Evolutionary conservation across 768 basidiomycete species (phyloP).

Genomic region (Suillus fuscotomentosus): DNA sequence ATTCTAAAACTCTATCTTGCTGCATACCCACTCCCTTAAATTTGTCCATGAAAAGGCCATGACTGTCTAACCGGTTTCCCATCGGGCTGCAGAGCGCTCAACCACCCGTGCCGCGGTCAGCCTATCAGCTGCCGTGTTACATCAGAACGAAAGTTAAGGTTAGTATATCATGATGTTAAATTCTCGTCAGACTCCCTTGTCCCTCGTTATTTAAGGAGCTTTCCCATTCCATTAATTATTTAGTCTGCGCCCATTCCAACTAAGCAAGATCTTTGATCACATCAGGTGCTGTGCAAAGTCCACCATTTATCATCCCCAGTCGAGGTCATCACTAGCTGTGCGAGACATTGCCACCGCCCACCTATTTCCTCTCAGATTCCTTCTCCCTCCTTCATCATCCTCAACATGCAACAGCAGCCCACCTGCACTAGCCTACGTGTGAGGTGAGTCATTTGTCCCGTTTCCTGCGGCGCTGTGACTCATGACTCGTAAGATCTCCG

Average conservation of each 20-base stretch:
- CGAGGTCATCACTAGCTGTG: background rate
- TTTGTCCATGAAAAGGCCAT: constrained; percentile 24
- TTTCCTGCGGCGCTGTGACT: background rate
- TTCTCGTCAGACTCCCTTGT: constrained; percentile 16
- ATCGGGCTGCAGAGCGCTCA: constrained; percentile 21
- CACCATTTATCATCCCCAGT: constrained; percentile 5
- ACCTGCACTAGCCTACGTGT: constrained; percentile 67
- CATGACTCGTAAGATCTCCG: constrained; percentile 39
- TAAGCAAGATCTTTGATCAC: background rate
- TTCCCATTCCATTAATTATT: constrained; percentile 2
- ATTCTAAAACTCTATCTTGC: constrained; percentile 32
- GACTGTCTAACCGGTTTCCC: constrained; percentile 22
- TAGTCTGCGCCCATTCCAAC: constrained; percentile 3
- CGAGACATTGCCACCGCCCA: background rate
- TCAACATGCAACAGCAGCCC: constrained; percentile 58
- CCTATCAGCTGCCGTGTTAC: constrained; percentile 29
- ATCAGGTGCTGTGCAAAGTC: background rate
- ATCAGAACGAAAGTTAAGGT: constrained; percentile 32
- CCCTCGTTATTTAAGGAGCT: constrained; percentile 30
- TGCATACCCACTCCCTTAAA: constrained; percentile 14
- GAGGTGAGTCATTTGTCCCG: constrained; percentile 18
- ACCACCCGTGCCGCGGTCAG: constrained; percentile 18
- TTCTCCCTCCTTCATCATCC: background rate
- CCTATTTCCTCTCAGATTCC: background rate
- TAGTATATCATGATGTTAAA: constrained; percentile 16